A percentile compares a stretch with the other conserved stretches of the same genome.
phyloP scores from a whole-genome alignment of 169 alveolate species.

The Hepatocystis sp. region DNA sequence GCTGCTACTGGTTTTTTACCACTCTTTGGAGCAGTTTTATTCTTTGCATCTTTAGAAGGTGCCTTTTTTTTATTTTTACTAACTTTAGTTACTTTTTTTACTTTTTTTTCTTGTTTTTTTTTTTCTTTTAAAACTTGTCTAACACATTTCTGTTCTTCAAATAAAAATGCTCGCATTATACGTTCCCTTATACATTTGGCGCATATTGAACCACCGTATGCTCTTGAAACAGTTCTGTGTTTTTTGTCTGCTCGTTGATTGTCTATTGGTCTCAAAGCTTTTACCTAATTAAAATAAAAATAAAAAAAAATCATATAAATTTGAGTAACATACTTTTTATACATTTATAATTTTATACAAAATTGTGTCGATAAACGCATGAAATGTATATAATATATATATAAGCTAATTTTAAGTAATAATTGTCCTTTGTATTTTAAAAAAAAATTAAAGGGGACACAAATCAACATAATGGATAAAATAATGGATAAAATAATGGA shows the following conservation, averaged over 20 bases:
- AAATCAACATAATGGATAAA: too few relatives aligned
- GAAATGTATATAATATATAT: too few relatives aligned
- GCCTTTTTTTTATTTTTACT: slow-evolving; percentile 53
- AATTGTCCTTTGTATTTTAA: too few relatives aligned
- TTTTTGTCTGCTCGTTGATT: slow-evolving; percentile 81
- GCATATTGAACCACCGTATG: slow-evolving; percentile 92
- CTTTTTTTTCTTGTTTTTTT: slow-evolving; percentile 77
- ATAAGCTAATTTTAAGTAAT: too few relatives aligned
- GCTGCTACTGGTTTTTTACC: too few relatives aligned
- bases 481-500: too few relatives aligned
- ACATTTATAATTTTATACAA: too few relatives aligned
- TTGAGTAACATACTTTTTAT: neutral
- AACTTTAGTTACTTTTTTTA: slow-evolving; percentile 75
- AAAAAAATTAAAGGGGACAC: too few relatives aligned
- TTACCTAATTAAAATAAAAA: slow-evolving; percentile 28
- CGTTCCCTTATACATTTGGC: slow-evolving; percentile 90
- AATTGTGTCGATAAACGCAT: too few relatives aligned
- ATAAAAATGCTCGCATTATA: slow-evolving; percentile 93
- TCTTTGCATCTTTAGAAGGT: slow-evolving; percentile 43
- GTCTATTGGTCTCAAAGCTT: slow-evolving; percentile 87
- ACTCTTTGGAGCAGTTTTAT: slow-evolving; percentile 20
- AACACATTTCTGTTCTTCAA: slow-evolving; percentile 92
- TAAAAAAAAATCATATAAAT: neutral
- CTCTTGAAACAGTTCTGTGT: slow-evolving; percentile 91
- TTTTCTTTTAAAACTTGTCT: slow-evolving; percentile 87